Evolutionary conservation across 2,329 filamentous ascomycete species (phyloP).

Genomic region (Clarireedia paspali): DNA sequence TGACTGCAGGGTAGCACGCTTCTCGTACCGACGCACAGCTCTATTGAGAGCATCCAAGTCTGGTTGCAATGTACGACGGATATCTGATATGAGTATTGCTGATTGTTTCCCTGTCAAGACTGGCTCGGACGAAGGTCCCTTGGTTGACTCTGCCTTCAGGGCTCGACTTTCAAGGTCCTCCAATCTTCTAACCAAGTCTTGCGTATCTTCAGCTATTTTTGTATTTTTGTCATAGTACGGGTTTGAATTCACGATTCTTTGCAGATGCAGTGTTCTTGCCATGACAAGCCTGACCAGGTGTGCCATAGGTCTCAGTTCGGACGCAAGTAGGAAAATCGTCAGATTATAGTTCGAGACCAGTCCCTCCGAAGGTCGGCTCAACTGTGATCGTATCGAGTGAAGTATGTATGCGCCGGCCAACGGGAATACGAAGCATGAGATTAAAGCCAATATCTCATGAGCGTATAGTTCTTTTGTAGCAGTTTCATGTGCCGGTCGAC

Average conservation of each 20-base stretch:
- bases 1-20: slow-evolving; percentile 68
- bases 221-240: slow-evolving; percentile 34
- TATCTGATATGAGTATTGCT: slow-evolving; percentile 41
- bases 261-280: slow-evolving; percentile 71
- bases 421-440: slow-evolving; percentile 73
- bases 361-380: slow-evolving; percentile 77
- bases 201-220: slow-evolving; percentile 33
- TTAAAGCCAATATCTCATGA: slow-evolving; percentile 68
- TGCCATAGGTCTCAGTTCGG: slow-evolving; percentile 75
- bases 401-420: slow-evolving; percentile 74
- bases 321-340: slow-evolving; percentile 79
- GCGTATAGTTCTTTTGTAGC: slow-evolving; percentile 59
- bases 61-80: slow-evolving; percentile 61
- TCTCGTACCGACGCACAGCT: slow-evolving; percentile 85
- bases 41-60: slow-evolving; percentile 84
- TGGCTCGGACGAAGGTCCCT: slow-evolving; percentile 23
- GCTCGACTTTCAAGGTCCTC: slow-evolving; percentile 59
- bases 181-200: slow-evolving; percentile 57
- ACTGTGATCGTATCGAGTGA: slow-evolving; percentile 70
- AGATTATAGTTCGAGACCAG: slow-evolving; percentile 90
- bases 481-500: slow-evolving; percentile 23
- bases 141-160: slow-evolving; percentile 30
- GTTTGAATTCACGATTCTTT: slow-evolving; percentile 58
- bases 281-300: slow-evolving; percentile 78
- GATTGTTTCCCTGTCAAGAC: slow-evolving; percentile 33